These are phyloP conservation scores for Flaveria robusta DNA, from an alignment of 129 eudicot genomes.

Conservation along the genomic window DNA sequence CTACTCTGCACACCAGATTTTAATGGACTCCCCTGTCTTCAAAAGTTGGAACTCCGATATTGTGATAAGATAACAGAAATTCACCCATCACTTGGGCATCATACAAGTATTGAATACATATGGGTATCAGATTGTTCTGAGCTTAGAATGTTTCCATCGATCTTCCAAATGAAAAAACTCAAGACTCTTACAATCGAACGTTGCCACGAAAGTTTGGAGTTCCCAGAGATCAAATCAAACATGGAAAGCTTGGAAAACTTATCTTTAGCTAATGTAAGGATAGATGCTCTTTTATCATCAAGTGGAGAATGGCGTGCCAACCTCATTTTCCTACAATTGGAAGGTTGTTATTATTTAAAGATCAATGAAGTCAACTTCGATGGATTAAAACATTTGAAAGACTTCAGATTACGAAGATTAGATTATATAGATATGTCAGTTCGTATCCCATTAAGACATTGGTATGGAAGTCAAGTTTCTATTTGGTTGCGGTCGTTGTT, in stretches of 20 bases:
- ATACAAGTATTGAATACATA: not conserved
- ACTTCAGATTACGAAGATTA: not conserved
- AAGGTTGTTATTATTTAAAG: not conserved
- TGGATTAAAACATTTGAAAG: not conserved
- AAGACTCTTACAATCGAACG: not conserved
- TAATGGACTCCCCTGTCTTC: conserved; percentile 4
- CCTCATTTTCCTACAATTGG: not conserved
- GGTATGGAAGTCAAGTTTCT: not conserved
- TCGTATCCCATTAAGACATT: not conserved
- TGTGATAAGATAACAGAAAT: not conserved
- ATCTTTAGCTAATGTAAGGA: not conserved
- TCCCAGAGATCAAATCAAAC: not conserved
- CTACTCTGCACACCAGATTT: not conserved
- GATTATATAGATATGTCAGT: not conserved
- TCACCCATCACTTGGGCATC: not conserved
- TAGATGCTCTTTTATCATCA: not conserved
- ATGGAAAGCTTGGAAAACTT: not conserved
- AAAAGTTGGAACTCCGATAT: not conserved
- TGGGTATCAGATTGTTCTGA: not conserved
- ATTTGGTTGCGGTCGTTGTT: not conserved
- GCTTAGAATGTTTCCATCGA: not conserved
- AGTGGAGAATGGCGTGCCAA: not conserved
- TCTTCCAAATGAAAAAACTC: not conserved
- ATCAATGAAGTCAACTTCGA: not conserved
- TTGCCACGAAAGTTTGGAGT: not conserved